Base-by-base conservation (phyloP, 305 asterid species). In the Petunia hybrid region DNA sequence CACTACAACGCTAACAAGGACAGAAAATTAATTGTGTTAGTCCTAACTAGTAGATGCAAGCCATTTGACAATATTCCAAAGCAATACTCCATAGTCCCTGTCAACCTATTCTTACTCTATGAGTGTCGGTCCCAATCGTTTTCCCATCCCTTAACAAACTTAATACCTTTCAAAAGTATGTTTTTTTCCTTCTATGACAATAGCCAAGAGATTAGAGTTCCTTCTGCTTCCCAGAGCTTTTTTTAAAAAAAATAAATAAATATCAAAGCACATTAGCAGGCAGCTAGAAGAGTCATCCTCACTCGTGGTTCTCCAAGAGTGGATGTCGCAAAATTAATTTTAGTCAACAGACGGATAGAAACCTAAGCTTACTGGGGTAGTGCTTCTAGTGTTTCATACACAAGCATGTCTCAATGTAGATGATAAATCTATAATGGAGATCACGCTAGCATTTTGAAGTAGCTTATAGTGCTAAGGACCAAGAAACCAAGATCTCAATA, bases 281-380 rank as follows among this genome's bases (percentile, higher is more conserved):
- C 56, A 68, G n/a, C 76, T 68, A 68, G 38, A 42, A 43, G 36
- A 68, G 42, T 68, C 75, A 42, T n/a, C 16, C 56, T 68, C 39
- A 42, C 35, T 2, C n/a, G 56, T 43, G 38, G 38, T 2, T 43
- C 16, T 69, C 14, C 0, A 68, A n/a, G 4, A 8, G 61, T n/a
- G 38, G 75, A 68, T 45, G 56, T 42, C 8, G 9, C n/a, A 16
- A 45, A 68, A 68, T 8, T 55, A 46, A 68, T 8, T 42, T 43
- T 42, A 41, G 76, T 16, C 8, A 68, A 16, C 39, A 42, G 39
- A 16, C 10, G 0, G 61, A 14, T 16, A 67, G 14, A 67, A 67
- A 67, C 2, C 75, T 16, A 4, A 64, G 45, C 41, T 13, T 64
- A 39, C 36, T 68, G 56, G 39, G 76, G 13, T 42, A 68, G 61